Percentiles rank a stretch among this genome's conserved stretches.
Conservation (phyloP, 2,329 filamentous ascomycete genomes). For the Pseudomassariella vexata region DNA sequence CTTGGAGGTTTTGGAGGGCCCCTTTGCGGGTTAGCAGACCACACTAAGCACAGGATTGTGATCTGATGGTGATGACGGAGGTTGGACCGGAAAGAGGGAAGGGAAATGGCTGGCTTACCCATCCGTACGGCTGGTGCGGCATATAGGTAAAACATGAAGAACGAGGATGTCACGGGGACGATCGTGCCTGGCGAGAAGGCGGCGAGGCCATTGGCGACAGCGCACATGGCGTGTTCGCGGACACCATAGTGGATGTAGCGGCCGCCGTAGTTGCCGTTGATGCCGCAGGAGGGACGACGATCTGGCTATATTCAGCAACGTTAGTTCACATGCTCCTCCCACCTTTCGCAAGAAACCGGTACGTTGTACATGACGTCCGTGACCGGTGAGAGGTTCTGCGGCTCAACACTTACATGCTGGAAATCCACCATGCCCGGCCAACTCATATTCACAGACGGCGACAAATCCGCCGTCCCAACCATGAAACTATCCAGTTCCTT, state of each 20-base stretch:
- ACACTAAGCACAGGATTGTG: not conserved
- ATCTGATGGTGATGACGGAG: not conserved
- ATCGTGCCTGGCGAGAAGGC: constrained; percentile 46
- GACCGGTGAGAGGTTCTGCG: no score
- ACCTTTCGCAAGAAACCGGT: no score
- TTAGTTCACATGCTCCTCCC: no score
- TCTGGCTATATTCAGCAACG: constrained; percentile 11
- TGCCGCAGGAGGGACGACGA: constrained; percentile 13
- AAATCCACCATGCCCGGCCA: constrained; percentile 46
- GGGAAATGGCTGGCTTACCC: constrained; percentile 20
- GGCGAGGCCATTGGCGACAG: constrained; percentile 53
- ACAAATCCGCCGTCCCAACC: constrained; percentile 41
- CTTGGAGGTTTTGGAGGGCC: constrained; percentile 41
- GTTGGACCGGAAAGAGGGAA: not conserved
- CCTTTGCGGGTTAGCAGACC: constrained; percentile 8
- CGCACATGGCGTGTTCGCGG: constrained; percentile 56
- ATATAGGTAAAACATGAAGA: constrained; percentile 53
- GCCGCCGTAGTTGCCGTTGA: constrained; percentile 9
- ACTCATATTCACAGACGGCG: constrained; percentile 42
- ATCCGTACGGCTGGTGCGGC: constrained; percentile 47
- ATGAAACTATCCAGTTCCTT: constrained; percentile 32
- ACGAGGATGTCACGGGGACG: constrained; percentile 46
- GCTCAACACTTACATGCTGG: constrained; percentile 39
- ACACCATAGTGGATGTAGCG: constrained; percentile 44
- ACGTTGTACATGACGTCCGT: no score